phyloP scores from a whole-genome alignment of 257 asterid genomes.

The Asclepias syriaca region DNA sequence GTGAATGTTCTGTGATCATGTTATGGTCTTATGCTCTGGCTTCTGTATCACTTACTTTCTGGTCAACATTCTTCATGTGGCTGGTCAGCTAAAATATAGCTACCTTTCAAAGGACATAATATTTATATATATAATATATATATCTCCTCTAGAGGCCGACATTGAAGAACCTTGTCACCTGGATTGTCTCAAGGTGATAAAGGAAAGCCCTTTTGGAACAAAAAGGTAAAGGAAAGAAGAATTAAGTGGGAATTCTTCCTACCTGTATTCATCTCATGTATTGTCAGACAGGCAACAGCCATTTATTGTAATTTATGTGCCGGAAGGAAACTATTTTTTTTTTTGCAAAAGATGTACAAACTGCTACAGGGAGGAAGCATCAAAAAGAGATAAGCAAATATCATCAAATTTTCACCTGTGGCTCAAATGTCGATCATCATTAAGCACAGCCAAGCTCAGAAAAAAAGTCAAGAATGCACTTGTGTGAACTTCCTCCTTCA shows the following conservation, averaged over 20 bases:
- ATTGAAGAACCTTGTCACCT: neutral
- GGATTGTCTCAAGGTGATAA: neutral
- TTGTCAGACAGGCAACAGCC: no score
- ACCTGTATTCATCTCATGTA: neutral
- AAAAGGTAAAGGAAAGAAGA: no score
- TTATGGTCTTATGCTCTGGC: conserved; percentile 67
- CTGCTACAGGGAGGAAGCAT: neutral
- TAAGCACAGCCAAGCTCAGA: conserved; percentile 8
- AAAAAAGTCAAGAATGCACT: conserved; percentile 33
- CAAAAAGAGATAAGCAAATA: neutral
- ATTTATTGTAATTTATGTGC: no score
- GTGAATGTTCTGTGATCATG: conserved; percentile 83
- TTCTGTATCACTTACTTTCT: conserved; percentile 58
- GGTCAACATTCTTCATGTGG: conserved; percentile 75
- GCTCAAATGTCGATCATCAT: neutral
- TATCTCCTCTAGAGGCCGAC: neutral
- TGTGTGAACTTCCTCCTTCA: conserved; percentile 48
- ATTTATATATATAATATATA: neutral
- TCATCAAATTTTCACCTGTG: neutral
- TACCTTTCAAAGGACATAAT: neutral
- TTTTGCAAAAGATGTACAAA: neutral
- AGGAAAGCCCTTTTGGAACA: neutral
- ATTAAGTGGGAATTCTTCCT: no score
- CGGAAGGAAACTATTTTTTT: neutral
- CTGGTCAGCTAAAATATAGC: neutral